Conservation (phyloP, 805 yeast species). For the Wickerhamiella azyma region DNA sequence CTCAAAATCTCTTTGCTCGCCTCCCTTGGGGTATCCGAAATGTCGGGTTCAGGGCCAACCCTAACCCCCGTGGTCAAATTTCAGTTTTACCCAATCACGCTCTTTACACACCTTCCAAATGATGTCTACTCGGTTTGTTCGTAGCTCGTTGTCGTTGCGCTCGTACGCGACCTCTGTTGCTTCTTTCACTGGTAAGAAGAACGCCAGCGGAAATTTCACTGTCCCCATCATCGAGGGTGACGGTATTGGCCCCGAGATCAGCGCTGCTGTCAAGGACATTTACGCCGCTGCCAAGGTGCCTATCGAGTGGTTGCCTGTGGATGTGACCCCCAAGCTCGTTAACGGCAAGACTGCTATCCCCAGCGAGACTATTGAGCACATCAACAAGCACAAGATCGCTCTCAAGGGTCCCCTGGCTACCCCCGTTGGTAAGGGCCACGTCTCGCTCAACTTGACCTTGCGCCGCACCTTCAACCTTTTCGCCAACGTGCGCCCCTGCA, state of each 20-base stretch:
- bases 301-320: constrained; percentile 92
- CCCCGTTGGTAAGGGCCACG: constrained; percentile 98
- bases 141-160: constrained; percentile 12
- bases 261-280: constrained; percentile 84
- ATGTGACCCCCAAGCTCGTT: constrained; percentile 83
- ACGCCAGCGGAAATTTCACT: constrained; percentile 58
- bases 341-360: constrained; percentile 93
- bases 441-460: constrained; percentile 89
- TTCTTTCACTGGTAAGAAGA: constrained; percentile 29
- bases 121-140: constrained; percentile 7
- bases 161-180: constrained; percentile 28
- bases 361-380: constrained; percentile 78
- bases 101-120: neutral
- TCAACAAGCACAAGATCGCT: constrained; percentile 86
- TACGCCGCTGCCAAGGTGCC: constrained; percentile 93
- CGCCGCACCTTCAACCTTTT: constrained; percentile 93
- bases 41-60: neutral
- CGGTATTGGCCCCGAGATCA: constrained; percentile 94
- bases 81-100: neutral
- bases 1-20: too few relatives aligned
- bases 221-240: constrained; percentile 98
- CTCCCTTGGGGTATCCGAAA: neutral
- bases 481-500: constrained; percentile 96
- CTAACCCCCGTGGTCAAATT: neutral
- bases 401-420: constrained; percentile 97